Conservation (phyloP, 1,284 basidiomycete genomes). For the Naganishia albida region DNA sequence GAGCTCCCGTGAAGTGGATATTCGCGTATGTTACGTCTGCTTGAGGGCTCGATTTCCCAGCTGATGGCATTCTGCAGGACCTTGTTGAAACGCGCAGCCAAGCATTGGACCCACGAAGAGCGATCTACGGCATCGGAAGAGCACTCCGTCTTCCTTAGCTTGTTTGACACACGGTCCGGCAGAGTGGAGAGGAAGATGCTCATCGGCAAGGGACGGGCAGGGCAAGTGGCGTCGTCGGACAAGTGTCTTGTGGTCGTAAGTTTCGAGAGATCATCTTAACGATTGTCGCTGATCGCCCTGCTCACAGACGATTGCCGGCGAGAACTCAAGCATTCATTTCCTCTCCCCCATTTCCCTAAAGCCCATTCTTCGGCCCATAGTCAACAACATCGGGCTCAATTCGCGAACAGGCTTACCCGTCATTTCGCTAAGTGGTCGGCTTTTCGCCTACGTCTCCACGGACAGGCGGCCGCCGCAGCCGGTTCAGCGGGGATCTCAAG, state of each 20-base stretch:
- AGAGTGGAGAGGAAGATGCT: slow-evolving; percentile 13
- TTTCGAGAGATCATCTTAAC: background rate
- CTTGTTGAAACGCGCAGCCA: background rate
- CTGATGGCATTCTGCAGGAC: background rate
- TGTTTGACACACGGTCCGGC: slow-evolving; percentile 6
- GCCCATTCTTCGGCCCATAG: slow-evolving; percentile 15
- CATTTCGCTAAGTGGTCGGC: slow-evolving; percentile 18
- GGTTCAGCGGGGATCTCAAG: slow-evolving; percentile 12
- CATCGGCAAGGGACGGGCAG: slow-evolving; percentile 6
- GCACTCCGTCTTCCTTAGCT: slow-evolving; percentile 6
- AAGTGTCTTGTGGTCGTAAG: slow-evolving; percentile 10
- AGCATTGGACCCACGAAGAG: too few species aligned
- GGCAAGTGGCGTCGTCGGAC: slow-evolving; percentile 12
- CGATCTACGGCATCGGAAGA: too few species aligned
- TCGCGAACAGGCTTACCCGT: slow-evolving; percentile 30
- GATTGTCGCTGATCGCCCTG: too few species aligned
- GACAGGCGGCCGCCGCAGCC: slow-evolving; percentile 12
- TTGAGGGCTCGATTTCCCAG: background rate
- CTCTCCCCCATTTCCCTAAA: slow-evolving; percentile 11
- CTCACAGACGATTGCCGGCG: slow-evolving; percentile 17
- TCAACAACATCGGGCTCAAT: slow-evolving; percentile 23
- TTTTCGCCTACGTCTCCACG: slow-evolving; percentile 29
- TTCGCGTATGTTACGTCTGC: background rate
- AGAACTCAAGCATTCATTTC: slow-evolving; percentile 20
- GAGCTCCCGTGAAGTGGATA: slow-evolving; percentile 2